Evolutionary conservation across 2,329 filamentous ascomycete species (phyloP), one percentile per base, ranked within the genome.

Genomic region (Mariannaea elegans): DNA sequence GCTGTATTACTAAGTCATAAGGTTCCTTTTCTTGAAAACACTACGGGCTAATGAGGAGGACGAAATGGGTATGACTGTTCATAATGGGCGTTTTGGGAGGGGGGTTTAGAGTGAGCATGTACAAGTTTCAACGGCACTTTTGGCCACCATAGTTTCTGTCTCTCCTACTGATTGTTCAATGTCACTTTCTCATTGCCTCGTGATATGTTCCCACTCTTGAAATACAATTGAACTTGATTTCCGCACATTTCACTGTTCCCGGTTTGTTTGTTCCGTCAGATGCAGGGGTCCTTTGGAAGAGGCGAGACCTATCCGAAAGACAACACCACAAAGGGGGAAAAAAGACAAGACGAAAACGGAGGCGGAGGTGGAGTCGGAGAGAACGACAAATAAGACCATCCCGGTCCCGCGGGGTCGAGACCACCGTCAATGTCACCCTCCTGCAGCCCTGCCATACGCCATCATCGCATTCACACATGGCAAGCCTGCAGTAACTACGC

Each of bases 1-100:
- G 38, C 58, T 69, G 64, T 69, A 67, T 34, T 42, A 63, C 51
- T 57, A 65, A 50, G 59, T 38, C 27, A 52, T 14, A 14, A 36
- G 5, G 10, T 36, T 36, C 12, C 13, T 10, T 36, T 36, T 36
- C 32, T 14, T 36, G 32, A 36, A 36, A n/a, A 36, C 13, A 36
- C 32, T 36, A 36, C 32, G 32, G 32, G 32, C 14, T 65, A 64
- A 69, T 62, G 63, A 62, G 49, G 53, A 57, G 46, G 54, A 64
- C 56, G 59, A 59, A 32, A 32, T 52, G 52, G 49, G 44, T 32
- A 45, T 62, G 56, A 54, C 49, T 62, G 12, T n/a, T 36, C 12
- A 36, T 14, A 14, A 36, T 14, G 32, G 32, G 32, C 32, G 32
- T 36, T 36, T 36, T 69, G 29, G 14, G 16, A 14, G 27, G 27